Base-by-base conservation (phyloP, 768 basidiomycete species). In the Lactarius hengduanensis region DNA sequence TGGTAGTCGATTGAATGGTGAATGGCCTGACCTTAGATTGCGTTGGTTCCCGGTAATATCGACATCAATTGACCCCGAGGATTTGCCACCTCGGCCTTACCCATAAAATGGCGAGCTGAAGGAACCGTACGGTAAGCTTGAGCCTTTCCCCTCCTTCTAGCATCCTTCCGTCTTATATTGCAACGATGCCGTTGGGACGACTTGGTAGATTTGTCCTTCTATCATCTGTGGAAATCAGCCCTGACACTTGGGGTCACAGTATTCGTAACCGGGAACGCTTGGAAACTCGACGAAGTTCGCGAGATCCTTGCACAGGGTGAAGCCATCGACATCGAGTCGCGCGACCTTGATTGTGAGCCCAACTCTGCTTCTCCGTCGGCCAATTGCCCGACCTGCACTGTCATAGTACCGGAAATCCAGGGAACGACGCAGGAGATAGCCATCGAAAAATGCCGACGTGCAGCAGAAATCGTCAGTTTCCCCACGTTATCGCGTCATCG, bases 231-330 rank as follows among this genome's bases (percentile, higher is more conserved):
- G n/a, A 30, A 34, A 18, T 7, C 13, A 50, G 50, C 22, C 30
- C 32, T 57, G 30, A 57, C 18, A 36, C 32, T 2, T 22, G n/a
- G 9, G 45, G 4, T 15, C 34, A 40, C 63, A 96, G 95, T 90
- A 32, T 97, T 98, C 75, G 94, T 98, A 18, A 98, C 96, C 1
- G 93, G 95, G 32, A 98, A 98, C 74, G 84, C 88, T 22, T 94
- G 95, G 80, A 98, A 98, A 76, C 81, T 98, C 32, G 84, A 81
- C 67, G 96, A 98, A 78, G 94, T 96, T 67, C 85, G 86, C 71
- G 84, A 85, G 38, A 98, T 98, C 74, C 82, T 98, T 20, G 83
- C 83, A 0, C 78, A 84, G 18, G 86, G 86, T 16, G 76, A 81
- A n/a, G 84, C 88, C 13, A 84, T 98, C 70, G 84, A 88, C 61